These are phyloP conservation scores for Hirsutella rhossiliensis DNA, from an alignment of 2,329 filamentous ascomycete genomes.

Conservation along the genomic window DNA sequence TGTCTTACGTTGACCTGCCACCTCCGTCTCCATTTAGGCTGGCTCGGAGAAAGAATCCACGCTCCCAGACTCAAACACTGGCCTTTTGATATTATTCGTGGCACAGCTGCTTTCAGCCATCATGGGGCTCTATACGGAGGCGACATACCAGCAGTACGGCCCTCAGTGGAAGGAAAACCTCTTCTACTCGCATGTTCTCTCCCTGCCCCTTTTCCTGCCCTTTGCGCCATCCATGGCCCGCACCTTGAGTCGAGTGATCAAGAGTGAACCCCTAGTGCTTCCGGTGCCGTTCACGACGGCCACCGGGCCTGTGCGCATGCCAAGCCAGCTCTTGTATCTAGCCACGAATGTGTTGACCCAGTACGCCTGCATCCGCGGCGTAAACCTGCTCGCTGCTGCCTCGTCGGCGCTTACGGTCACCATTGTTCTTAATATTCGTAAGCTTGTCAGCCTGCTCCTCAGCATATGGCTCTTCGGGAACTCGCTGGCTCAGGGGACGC, in stretches of 20 bases:
- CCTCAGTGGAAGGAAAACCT: slow-evolving; percentile 92
- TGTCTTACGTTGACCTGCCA: neutral
- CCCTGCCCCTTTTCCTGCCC: slow-evolving; percentile 63
- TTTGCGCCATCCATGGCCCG: slow-evolving; percentile 52
- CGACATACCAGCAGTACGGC: slow-evolving; percentile 75
- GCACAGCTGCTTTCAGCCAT: slow-evolving; percentile 85
- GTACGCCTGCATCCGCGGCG: slow-evolving; percentile 87
- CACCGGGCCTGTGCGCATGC: slow-evolving; percentile 23
- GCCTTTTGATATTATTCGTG: slow-evolving; percentile 71
- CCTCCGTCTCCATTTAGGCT: neutral
- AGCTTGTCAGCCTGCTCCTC: slow-evolving; percentile 78
- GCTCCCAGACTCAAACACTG: slow-evolving; percentile 35
- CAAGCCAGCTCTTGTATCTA: slow-evolving; percentile 61
- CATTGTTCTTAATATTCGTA: slow-evolving; percentile 90
- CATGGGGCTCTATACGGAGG: slow-evolving; percentile 91
- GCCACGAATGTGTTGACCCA: slow-evolving; percentile 76
- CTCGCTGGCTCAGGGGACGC: slow-evolving; percentile 59
- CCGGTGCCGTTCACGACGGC: slow-evolving; percentile 9
- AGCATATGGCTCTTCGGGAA: slow-evolving; percentile 96
- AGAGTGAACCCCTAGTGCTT: slow-evolving; percentile 45
- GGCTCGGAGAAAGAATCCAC: slow-evolving; percentile 1
- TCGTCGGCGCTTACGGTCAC: slow-evolving; percentile 91
- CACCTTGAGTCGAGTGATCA: slow-evolving; percentile 51
- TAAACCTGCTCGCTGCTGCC: slow-evolving; percentile 83
- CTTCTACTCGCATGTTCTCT: slow-evolving; percentile 78